A percentile compares a stretch with the other conserved stretches of the same genome.
phyloP scores from a whole-genome alignment of 2,329 filamentous ascomycete genomes.

The Hirsutella rhossiliensis region DNA sequence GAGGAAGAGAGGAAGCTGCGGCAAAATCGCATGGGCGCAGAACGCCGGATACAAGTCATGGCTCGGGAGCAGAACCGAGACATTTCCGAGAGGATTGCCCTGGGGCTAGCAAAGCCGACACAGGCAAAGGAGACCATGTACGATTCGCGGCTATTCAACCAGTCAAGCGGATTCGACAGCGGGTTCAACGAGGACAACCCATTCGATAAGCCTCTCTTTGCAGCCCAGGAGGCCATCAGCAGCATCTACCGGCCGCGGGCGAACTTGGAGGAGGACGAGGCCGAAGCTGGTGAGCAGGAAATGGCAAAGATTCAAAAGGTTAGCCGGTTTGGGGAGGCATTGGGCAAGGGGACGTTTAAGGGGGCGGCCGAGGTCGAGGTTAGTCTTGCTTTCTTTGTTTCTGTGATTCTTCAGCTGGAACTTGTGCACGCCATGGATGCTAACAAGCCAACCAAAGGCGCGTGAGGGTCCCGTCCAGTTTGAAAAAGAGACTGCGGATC shows the following conservation, averaged over 20 bases:
- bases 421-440: slow-evolving; percentile 5
- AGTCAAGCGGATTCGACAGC: slow-evolving; percentile 77
- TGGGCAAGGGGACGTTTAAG: slow-evolving; percentile 86
- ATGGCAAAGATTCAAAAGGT: slow-evolving; percentile 82
- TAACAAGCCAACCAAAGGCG: slow-evolving; percentile 33
- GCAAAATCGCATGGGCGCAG: slow-evolving; percentile 90
- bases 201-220: slow-evolving; percentile 95
- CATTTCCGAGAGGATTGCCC: slow-evolving; percentile 91
- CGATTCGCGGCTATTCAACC: slow-evolving; percentile 90
- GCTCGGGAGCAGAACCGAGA: slow-evolving; percentile 92
- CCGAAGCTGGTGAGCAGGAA: slow-evolving; percentile 67
- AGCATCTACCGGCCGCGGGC: slow-evolving; percentile 82
- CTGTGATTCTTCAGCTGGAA: not conserved
- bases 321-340: slow-evolving; percentile 70
- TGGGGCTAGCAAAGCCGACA: slow-evolving; percentile 90
- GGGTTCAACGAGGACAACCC: slow-evolving; percentile 97
- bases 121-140: slow-evolving; percentile 92
- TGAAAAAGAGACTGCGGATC: slow-evolving; percentile 75
- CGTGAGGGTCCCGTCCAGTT: slow-evolving; percentile 92
- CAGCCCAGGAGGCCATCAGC: slow-evolving; percentile 86
- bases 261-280: slow-evolving; percentile 64
- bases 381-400: slow-evolving; percentile 14
- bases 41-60: slow-evolving; percentile 83
- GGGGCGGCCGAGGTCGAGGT: slow-evolving; percentile 74
- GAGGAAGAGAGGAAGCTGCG: slow-evolving; percentile 84